These are phyloP conservation scores for Udeniomyces megalosporus DNA, from an alignment of 768 basidiomycete genomes.

Conservation along the genomic window DNA sequence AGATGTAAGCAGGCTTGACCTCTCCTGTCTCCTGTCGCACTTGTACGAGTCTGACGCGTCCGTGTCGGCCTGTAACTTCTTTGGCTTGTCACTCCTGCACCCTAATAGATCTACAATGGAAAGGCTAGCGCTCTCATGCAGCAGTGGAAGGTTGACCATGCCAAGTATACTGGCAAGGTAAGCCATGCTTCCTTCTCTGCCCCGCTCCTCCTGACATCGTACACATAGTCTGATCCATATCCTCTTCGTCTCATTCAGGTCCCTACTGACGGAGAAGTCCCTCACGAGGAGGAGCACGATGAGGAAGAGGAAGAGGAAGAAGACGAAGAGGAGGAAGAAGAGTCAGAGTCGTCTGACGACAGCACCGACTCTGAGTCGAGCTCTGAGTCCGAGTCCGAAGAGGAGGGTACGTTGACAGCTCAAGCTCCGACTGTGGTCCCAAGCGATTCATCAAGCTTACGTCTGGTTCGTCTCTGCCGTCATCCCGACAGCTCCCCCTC, in stretches of 20 bases:
- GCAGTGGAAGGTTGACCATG: background rate
- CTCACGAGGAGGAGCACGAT: background rate
- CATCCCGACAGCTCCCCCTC: background rate
- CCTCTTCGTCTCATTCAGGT: background rate
- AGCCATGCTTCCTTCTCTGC: background rate
- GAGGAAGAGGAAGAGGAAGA: conserved; percentile 32
- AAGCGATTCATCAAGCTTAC: background rate
- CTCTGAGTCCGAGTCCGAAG: background rate
- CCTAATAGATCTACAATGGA: background rate
- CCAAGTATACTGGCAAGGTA: background rate
- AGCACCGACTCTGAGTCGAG: conserved; percentile 29
- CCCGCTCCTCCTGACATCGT: background rate
- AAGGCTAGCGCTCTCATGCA: background rate
- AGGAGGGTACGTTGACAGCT: background rate
- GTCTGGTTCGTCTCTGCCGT: background rate
- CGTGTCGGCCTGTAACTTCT: background rate
- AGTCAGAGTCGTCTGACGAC: conserved; percentile 24
- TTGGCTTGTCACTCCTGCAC: background rate
- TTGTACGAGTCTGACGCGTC: background rate
- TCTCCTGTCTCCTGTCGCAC: background rate
- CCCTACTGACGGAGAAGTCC: background rate
- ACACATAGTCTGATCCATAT: background rate
- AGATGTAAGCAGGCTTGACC: conserved; percentile 39
- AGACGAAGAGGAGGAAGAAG: conserved; percentile 50
- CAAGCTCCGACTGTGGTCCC: background rate